Evolutionary conservation across 805 yeast genomes (phyloP), one percentile per base, ranked within the genome.

Genomic region (Tetrapisispora fleetii): DNA sequence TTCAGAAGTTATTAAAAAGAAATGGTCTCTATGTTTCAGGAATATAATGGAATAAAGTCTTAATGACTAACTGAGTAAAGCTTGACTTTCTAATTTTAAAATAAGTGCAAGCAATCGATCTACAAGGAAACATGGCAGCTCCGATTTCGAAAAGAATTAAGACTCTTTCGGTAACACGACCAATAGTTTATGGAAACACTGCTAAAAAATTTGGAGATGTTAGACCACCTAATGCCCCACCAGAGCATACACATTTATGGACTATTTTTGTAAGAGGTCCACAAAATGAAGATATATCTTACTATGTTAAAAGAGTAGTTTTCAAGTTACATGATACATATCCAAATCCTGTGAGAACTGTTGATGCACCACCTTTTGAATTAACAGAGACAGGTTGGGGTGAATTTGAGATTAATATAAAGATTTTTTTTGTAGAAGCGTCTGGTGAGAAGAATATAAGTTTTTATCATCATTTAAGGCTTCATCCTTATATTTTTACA

Each of bases 371-470:
- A 1, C 99, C 99, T 0, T 93, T 84, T 59, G 95, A 89, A 64
- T 88, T 93, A 28, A 85, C 95, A 1, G 99, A 93, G 61, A 86
- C 98, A 0, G 99, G 99, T 0, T 93, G 99, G 99, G 99, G 99
- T 55, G 99, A 93, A 65, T 93, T 93, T 67, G 99, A 93, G 60
- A 84, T 93, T 52, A 79, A 85, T 36, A 81, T 93, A 48, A 86
- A 90, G 62, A 78, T 93, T 17, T 90, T 82, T 64, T 93, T 93
- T 65, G 82, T 81, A 37, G 76, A 82, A n/a, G 95, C 86, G 30
- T 83, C 95, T 16, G 83, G 81, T 56, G 99, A 93, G 62, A 93
- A 93, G 70, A 82, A 85, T 65, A 69, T 93, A 43, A 84, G 81
- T 39, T 72, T 93, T 45, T 86, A 88, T 61, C 99, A 93, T 62